Percentiles rank a stretch among this genome's conserved stretches.
Evolutionary conservation across 2,329 filamentous ascomycete species (phyloP).

Genomic region (Sarocladiaceae sp.): DNA sequence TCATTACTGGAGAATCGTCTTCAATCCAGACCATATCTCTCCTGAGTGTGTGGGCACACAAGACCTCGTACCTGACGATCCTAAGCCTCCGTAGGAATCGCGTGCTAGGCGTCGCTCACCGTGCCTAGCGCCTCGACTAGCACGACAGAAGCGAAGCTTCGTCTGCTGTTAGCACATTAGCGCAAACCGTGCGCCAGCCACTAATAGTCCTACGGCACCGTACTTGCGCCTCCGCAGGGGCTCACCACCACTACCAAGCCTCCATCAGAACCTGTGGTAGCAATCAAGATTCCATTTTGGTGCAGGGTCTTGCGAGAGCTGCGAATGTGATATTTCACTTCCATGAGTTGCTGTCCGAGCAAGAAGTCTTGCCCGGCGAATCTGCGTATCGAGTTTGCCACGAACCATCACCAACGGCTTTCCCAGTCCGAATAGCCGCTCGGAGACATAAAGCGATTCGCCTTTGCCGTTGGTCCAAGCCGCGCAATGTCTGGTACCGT

Average conservation of each 20-base stretch:
- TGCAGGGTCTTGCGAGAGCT: neutral
- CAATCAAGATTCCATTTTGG: neutral
- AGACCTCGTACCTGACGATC: slow-evolving; percentile 7
- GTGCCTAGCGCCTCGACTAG: neutral
- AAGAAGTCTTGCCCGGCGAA: too few relatives aligned
- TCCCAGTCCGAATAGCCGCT: neutral
- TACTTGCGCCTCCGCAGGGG: slow-evolving; percentile 2
- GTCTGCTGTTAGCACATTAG: neutral
- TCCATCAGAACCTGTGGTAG: neutral
- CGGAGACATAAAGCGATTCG: neutral
- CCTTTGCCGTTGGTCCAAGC: neutral
- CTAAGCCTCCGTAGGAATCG: neutral
- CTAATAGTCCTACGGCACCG: neutral
- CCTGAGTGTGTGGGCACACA: too few relatives aligned
- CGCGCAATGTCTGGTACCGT: too few relatives aligned
- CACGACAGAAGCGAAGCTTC: neutral
- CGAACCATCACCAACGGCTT: too few relatives aligned
- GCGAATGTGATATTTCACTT: neutral
- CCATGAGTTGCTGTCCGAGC: neutral
- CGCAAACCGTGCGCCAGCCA: neutral
- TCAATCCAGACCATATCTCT: neutral
- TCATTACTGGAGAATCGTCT: neutral
- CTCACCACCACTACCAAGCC: neutral
- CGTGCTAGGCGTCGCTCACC: neutral
- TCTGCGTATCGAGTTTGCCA: too few relatives aligned